Percentiles rank a stretch among this genome's conserved stretches.
Evolutionary conservation across 1,284 basidiomycete species (phyloP).

Genomic region (Ganoderma sinense): DNA sequence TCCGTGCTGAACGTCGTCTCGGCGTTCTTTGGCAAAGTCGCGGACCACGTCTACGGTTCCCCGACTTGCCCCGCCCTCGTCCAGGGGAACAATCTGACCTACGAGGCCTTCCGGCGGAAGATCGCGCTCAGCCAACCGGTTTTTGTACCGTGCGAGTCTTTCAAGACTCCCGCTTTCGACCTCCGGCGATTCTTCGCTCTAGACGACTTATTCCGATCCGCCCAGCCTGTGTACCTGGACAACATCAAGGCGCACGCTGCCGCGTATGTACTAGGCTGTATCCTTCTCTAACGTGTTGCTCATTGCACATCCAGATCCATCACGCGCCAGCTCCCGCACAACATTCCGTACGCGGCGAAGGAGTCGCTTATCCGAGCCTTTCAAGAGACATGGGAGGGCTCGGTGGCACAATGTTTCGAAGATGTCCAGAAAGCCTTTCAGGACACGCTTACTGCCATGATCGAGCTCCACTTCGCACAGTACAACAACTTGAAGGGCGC

Average conservation of each 20-base stretch:
- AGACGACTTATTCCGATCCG: neutral
- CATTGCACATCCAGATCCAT: slow-evolving; percentile 43
- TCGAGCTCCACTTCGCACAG: slow-evolving; percentile 39
- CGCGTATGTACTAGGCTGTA: neutral
- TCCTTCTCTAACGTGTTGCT: neutral
- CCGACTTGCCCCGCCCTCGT: slow-evolving; percentile 19
- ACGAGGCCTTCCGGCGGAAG: slow-evolving; percentile 15
- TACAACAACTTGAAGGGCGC: slow-evolving; percentile 38
- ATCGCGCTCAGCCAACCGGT: slow-evolving; percentile 44
- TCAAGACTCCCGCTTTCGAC: neutral
- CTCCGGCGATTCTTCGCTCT: neutral
- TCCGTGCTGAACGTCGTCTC: slow-evolving; percentile 55
- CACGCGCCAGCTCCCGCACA: slow-evolving; percentile 57
- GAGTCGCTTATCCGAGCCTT: slow-evolving; percentile 49
- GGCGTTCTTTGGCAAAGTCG: slow-evolving; percentile 50
- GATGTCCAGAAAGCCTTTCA: slow-evolving; percentile 41
- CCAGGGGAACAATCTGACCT: slow-evolving; percentile 14
- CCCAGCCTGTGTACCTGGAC: neutral
- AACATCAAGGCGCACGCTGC: neutral
- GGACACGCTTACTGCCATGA: slow-evolving; percentile 31
- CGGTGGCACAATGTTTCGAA: slow-evolving; percentile 47
- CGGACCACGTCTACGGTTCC: slow-evolving; percentile 45
- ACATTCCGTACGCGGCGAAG: slow-evolving; percentile 59
- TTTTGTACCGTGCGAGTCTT: slow-evolving; percentile 38
- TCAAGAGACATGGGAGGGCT: slow-evolving; percentile 47